These are phyloP conservation scores for Astrothelium macrocarpum DNA, from an alignment of 495 filamentous ascomycete genomes.

Conservation along the genomic window DNA sequence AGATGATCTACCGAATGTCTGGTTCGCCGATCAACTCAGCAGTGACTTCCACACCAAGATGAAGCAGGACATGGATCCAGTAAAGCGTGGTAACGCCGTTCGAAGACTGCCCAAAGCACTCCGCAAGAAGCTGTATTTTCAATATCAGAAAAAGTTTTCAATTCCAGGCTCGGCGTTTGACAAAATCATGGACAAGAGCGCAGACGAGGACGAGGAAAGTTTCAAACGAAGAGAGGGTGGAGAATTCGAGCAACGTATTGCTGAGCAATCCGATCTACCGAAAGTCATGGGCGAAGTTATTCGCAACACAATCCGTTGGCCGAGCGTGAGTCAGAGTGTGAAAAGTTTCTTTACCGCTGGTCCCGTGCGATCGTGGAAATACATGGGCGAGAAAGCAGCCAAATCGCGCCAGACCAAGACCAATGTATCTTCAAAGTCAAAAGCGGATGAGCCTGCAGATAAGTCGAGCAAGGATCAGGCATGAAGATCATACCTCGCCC, in stretches of 20 bases:
- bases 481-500: neutral
- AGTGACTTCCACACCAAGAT: slow-evolving; percentile 47
- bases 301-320: slow-evolving; percentile 81
- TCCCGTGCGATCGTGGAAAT: slow-evolving; percentile 54
- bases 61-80: slow-evolving; percentile 81
- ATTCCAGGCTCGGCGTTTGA: slow-evolving; percentile 78
- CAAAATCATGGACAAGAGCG: slow-evolving; percentile 67
- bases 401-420: slow-evolving; percentile 36
- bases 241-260: slow-evolving; percentile 77
- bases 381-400: slow-evolving; percentile 71
- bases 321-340: slow-evolving; percentile 70
- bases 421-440: neutral
- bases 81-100: slow-evolving; percentile 90
- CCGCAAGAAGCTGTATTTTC: slow-evolving; percentile 80
- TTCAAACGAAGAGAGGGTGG: slow-evolving; percentile 69
- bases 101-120: slow-evolving; percentile 81
- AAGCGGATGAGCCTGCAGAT: neutral
- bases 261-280: slow-evolving; percentile 56
- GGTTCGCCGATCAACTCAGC: slow-evolving; percentile 61
- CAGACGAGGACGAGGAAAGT: slow-evolving; percentile 56
- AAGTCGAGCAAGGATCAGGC: neutral
- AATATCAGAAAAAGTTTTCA: slow-evolving; percentile 79
- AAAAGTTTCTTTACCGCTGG: slow-evolving; percentile 77
- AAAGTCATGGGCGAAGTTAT: slow-evolving; percentile 63
- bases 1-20: slow-evolving; percentile 77